Evolutionary conservation across 805 yeast species (phyloP).

Genomic region (Ogataea ganodermae): DNA sequence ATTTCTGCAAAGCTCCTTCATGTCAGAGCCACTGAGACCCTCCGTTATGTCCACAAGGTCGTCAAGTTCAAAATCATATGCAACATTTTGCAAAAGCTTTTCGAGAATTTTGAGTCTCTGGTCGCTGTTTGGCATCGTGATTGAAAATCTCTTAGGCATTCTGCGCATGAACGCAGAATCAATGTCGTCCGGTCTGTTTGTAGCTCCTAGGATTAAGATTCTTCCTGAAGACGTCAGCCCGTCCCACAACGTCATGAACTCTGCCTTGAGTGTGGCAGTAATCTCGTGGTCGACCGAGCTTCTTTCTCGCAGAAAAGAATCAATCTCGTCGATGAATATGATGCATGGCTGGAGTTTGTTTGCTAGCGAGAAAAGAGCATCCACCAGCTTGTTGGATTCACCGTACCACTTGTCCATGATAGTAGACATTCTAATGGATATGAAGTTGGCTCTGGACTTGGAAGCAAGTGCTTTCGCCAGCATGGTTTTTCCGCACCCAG

Average conservation of each 20-base stretch:
- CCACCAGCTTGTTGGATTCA: constrained; percentile 89
- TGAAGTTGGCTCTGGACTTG: constrained; percentile 88
- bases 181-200: constrained; percentile 88
- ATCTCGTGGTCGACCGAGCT: constrained; percentile 87
- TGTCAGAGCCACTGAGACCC: constrained; percentile 87
- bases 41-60: constrained; percentile 62
- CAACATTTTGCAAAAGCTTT: constrained; percentile 68
- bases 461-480: constrained; percentile 92
- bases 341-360: constrained; percentile 91
- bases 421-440: constrained; percentile 89
- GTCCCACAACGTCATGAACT: constrained; percentile 97
- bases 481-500: constrained; percentile 98
- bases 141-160: constrained; percentile 86
- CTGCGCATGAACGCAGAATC: constrained; percentile 91
- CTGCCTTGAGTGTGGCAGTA: constrained; percentile 93
- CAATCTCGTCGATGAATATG: constrained; percentile 94
- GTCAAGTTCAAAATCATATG: constrained; percentile 66
- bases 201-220: constrained; percentile 88
- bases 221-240: constrained; percentile 79
- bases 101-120: constrained; percentile 72
- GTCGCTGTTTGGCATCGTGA: constrained; percentile 64
- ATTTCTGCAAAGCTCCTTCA: constrained; percentile 87
- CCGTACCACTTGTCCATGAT: constrained; percentile 98
- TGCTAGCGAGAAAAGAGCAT: constrained; percentile 89
- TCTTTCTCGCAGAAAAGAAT: constrained; percentile 87